These are phyloP conservation scores for Trametes punicea DNA, from an alignment of 768 basidiomycete genomes.

Conservation along the genomic window DNA sequence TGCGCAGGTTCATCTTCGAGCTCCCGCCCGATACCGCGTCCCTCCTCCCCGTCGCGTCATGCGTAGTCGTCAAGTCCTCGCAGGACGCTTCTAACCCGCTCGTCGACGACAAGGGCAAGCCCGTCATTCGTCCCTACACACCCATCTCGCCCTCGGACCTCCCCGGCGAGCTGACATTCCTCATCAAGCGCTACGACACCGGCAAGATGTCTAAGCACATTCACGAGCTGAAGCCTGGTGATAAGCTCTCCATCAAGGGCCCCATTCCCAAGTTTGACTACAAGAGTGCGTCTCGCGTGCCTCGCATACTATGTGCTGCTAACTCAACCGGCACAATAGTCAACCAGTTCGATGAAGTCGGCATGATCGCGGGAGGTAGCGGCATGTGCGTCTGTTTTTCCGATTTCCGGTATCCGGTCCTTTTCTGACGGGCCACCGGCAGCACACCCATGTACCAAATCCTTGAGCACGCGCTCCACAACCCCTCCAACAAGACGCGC, in stretches of 20 bases:
- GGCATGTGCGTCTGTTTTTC: conserved; percentile 63
- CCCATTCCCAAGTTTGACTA: conserved; percentile 87
- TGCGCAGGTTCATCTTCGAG: conserved; percentile 68
- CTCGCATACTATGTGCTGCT: not conserved
- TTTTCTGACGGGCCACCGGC: conserved; percentile 8
- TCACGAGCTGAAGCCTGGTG: conserved; percentile 75
- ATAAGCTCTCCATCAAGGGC: conserved; percentile 83
- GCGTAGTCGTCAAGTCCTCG: conserved; percentile 73
- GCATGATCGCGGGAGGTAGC: conserved; percentile 88
- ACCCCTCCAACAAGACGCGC: conserved; percentile 84
- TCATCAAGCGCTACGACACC: conserved; percentile 82
- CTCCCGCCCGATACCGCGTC: conserved; percentile 77
- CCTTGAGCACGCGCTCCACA: conserved; percentile 66
- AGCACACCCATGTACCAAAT: conserved; percentile 87
- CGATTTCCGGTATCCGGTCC: not conserved
- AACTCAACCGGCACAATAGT: conserved; percentile 35
- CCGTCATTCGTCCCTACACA: conserved; percentile 89
- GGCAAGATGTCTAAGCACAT: conserved; percentile 87
- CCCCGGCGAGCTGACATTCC: conserved; percentile 71
- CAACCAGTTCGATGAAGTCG: conserved; percentile 83
- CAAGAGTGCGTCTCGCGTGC: conserved; percentile 49
- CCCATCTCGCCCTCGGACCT: conserved; percentile 77
- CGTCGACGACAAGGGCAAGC: conserved; percentile 77
- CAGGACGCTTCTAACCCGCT: conserved; percentile 50
- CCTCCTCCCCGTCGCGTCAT: conserved; percentile 75